A percentile compares a stretch with the other conserved stretches of the same genome.
Evolutionary conservation across 495 filamentous ascomycete genomes (phyloP).

Genomic region (Penicillium ucsense): DNA sequence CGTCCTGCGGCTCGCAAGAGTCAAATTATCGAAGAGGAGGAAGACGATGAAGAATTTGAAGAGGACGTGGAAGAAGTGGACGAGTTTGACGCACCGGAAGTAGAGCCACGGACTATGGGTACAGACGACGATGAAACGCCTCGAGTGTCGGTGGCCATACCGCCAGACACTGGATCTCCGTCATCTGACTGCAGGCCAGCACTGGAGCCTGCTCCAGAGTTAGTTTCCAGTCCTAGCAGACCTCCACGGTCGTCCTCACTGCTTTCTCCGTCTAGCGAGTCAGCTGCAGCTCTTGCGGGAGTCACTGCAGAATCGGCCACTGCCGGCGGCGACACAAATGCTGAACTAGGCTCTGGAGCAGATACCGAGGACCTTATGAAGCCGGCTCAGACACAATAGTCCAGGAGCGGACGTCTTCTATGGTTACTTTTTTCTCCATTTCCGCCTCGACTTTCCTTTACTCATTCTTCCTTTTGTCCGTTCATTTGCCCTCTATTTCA

Average conservation of each 20-base stretch:
- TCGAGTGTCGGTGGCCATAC: conserved; percentile 2
- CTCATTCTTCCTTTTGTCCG: neutral
- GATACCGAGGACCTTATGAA: conserved; percentile 1
- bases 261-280: conserved; percentile 9
- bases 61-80: conserved; percentile 67
- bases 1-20: conserved; percentile 50
- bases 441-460: neutral
- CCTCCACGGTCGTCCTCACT: conserved; percentile 34
- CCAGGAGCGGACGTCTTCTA: too few relatives aligned
- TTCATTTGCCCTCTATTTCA: neutral
- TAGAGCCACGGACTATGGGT: conserved; percentile 22
- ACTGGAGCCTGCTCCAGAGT: conserved; percentile 28
- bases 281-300: conserved; percentile 5
- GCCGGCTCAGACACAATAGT: neutral
- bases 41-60: conserved; percentile 60
- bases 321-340: neutral
- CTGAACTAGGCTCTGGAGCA: neutral
- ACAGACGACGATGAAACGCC: conserved; percentile 5
- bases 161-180: conserved; percentile 10
- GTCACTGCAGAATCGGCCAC: conserved; percentile 3
- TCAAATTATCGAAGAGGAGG: conserved; percentile 77
- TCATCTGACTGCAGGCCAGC: conserved; percentile 13
- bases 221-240: conserved; percentile 22
- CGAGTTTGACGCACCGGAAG: conserved; percentile 49
- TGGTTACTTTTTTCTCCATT: neutral